Evolutionary conservation across 805 yeast species (phyloP), one percentile per base, ranked within the genome.

Genomic region (Saturnispora saitoi): DNA sequence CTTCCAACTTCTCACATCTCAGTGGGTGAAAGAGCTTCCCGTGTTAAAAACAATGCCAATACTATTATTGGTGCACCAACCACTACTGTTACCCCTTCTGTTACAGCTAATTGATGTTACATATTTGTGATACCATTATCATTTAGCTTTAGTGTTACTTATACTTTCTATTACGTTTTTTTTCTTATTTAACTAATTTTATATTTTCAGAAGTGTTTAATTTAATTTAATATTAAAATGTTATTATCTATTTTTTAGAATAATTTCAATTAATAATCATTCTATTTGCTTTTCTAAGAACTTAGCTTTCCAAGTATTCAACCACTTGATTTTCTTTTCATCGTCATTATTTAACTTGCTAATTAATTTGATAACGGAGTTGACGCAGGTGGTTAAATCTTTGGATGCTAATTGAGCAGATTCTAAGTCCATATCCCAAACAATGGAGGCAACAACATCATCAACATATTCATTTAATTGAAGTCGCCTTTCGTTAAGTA

Each of bases 241-340:
- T 19, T 8, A 8, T 15, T 34, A 17, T 34, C 9, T 34, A 34
- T 34, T 8, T 17, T 17, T 4, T n/a, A 20, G 11, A 10, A 34
- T 34, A 34, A 34, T n/a, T 19, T 34, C 24, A 17, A 34, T 31
- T 5, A 17, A n/a, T 15, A n/a, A 10, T 32, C 15, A 19, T 32
- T 14, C 10, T n/a, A 14, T 26, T n/a, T 24, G 11, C 22, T 48
- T 52, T 40, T 66, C 67, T 20, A 49, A 41, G 46, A 69, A 79
- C 59, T 77, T 79, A 1, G 63, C 54, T 41, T 63, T 64, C 83
- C 85, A 78, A 3, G 81, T 67, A 30, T 64, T 65, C 45, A 78
- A 64, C 84, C 86, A 81, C 58, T 73, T 74, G n/a, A 70, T 63
- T 60, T 77, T 81, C 54, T 73, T 73, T 12, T 71, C 73, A 51